Evolutionary conservation across 1,139 yeast species (phyloP), one percentile per base, ranked within the genome.

Genomic region (Candida sp.): DNA sequence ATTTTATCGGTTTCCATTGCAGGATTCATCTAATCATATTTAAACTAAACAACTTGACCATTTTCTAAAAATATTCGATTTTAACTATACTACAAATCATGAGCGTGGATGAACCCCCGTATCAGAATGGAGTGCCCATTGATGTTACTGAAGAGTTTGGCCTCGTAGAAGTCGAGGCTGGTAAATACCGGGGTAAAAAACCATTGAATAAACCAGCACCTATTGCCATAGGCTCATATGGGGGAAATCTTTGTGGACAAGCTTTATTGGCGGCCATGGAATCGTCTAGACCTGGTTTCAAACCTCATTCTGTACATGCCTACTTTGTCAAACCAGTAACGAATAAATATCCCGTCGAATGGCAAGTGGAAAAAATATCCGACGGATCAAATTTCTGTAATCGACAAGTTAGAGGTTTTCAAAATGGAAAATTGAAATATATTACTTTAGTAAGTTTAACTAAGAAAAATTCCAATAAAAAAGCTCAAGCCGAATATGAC

Each of bases 381-480:
- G 62, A 77, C 46, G 95, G 95, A 3, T 79, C 76, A 46, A 82
- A 53, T 47, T 86, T 82, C 56, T 68, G 75, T 39, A 83, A 84
- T 41, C 71, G 87, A 43, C 74, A 79, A 36, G 75, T 85, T 4
- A 67, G 70, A 39, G 87, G 83, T 0, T 66, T 63, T 36, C 90
- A 84, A 58, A 58, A 70, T 22, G 80, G 77, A 9, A 61, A 63
- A 19, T 55, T 82, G 41, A 73, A 75, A 33, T 82, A 76, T 55
- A 67, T 75, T 21, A 78, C 84, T 15, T 75, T 75, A 32, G 63
- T 83, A 5, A 75, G 89, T 3, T 75, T 81, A 37, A 68, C 77
- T 7, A 53, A 52, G 35, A 60, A 56, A 41, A 73, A 73, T 49
- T 63, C 71, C 1, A 53, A 54, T 40, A 46, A 50, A 11, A 49